Evolutionary conservation across 768 basidiomycete genomes (phyloP), one percentile per base, ranked within the genome.

Genomic region (Auricularia sp.): DNA sequence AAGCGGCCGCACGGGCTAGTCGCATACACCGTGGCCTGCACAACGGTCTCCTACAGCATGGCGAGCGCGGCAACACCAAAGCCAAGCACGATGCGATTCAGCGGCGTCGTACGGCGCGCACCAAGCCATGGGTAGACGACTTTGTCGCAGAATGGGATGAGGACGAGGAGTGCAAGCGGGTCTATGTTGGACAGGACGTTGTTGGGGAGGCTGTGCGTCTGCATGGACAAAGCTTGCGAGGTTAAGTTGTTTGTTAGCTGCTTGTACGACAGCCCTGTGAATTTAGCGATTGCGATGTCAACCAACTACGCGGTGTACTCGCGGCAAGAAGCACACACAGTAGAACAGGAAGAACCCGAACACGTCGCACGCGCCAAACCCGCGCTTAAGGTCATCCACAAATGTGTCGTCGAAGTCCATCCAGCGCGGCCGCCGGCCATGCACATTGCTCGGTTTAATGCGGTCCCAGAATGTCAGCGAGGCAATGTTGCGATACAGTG

Each of bases 161-260:
- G 84, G 67, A 92, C 86, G 70, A 92, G 83, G 65, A 92, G 79
- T 3, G 87, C 84, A 63, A 92, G 74, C 3, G 90, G 90, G 69
- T 92, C 87, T 62, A 91, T 77, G 73, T 91, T 92, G 63, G 87
- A 88, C 64, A 92, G 73, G 51, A 92, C 79, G 68, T 92, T 89
- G 68, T 92, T 92, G 6, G 89, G 89, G 37, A 88, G 62, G 59
- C 88, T 87, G 67, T 89, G 77, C 0, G 85, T 85, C 10, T 72
- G 72, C 90, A 92, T 90, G 0, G 86, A 86, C 1, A 88, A 89
- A 29, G 90, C 90, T 73, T 90, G 88, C 5, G 90, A 90, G 0
- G 83, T 85, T 73, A 92, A 69, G 72, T 91, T 92, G 76, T 85
- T 89, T 76, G 86, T 85, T 63, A 92, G 70, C 70, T 92, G 90